Evolutionary conservation across 1,284 basidiomycete genomes (phyloP).

Genomic region (Coniophora puteana): DNA sequence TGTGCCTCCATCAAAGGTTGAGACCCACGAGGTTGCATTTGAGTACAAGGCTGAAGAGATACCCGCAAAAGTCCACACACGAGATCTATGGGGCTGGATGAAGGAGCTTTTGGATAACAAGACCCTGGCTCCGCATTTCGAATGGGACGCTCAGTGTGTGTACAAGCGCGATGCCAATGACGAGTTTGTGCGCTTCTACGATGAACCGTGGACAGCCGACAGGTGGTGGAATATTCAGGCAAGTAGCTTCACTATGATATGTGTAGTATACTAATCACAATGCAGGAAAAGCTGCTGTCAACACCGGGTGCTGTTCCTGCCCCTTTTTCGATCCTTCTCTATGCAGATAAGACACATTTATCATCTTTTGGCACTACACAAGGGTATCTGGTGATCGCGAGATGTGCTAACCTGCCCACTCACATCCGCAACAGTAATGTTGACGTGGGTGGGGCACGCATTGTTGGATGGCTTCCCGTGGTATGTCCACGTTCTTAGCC

Average conservation of each 20-base stretch:
- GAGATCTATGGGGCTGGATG: no score
- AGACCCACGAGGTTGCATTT: no score
- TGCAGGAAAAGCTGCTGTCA: not conserved
- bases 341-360: slow-evolving; percentile 7
- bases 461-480: slow-evolving; percentile 42
- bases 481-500: slow-evolving; percentile 20
- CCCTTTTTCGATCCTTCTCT: slow-evolving; percentile 6
- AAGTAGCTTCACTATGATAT: slow-evolving; percentile 1
- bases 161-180: slow-evolving; percentile 18
- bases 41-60: no score
- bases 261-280: not conserved
- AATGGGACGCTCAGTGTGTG: slow-evolving; percentile 22
- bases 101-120: no score
- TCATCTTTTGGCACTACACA: slow-evolving; percentile 21
- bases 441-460: slow-evolving; percentile 31
- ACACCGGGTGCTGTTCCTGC: not conserved
- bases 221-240: slow-evolving; percentile 25
- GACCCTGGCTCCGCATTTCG: slow-evolving; percentile 15
- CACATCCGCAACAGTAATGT: slow-evolving; percentile 33
- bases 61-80: no score
- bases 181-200: slow-evolving; percentile 13
- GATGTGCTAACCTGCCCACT: slow-evolving; percentile 30
- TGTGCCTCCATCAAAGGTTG: no score
- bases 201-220: slow-evolving; percentile 27
- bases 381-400: slow-evolving; percentile 38